phyloP scores from a whole-genome alignment of 495 filamentous ascomycete species.

The Friedmanniomyces endolithicus region DNA sequence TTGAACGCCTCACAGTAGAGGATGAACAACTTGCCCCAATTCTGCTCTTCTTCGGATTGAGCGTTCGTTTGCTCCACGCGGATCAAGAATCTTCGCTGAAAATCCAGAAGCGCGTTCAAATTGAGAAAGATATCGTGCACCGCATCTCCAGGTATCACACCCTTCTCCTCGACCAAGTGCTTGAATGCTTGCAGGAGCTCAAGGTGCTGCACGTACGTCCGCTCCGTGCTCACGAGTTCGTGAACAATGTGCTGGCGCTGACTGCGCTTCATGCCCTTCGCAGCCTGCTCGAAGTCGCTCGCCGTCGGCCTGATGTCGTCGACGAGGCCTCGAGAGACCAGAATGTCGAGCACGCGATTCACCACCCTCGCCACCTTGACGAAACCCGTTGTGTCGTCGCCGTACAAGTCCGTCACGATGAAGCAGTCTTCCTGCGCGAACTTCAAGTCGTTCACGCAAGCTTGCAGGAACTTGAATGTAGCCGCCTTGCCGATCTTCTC shows the following conservation, averaged over 20 bases:
- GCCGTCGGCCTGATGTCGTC: conserved; percentile 20
- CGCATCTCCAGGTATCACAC: conserved; percentile 74
- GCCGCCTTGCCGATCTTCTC: conserved; percentile 53
- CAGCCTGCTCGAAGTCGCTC: conserved; percentile 14
- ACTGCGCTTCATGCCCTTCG: conserved; percentile 43
- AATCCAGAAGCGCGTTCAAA: conserved; percentile 84
- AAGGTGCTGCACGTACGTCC: conserved; percentile 96
- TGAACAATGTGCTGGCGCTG: conserved; percentile 78
- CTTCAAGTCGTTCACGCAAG: conserved; percentile 56
- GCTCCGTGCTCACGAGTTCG: conserved; percentile 85
- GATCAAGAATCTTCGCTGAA: conserved; percentile 87
- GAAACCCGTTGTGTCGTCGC: conserved; percentile 90
- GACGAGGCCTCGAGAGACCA: conserved; percentile 56
- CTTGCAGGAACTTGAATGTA: conserved; percentile 59
- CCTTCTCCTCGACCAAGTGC: conserved; percentile 74
- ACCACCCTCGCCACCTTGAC: conserved; percentile 86
- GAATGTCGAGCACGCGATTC: conserved; percentile 78
- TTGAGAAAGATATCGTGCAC: conserved; percentile 95
- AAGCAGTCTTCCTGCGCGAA: conserved; percentile 76
- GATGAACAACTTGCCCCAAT: conserved; percentile 83
- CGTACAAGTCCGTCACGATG: conserved; percentile 80
- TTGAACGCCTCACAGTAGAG: conserved; percentile 66
- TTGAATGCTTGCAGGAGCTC: conserved; percentile 90
- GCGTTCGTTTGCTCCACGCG: conserved; percentile 90
- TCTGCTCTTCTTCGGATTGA: conserved; percentile 59